Conservation (phyloP, 441 rosid genomes). For the Eutrema salsugineum region DNA sequence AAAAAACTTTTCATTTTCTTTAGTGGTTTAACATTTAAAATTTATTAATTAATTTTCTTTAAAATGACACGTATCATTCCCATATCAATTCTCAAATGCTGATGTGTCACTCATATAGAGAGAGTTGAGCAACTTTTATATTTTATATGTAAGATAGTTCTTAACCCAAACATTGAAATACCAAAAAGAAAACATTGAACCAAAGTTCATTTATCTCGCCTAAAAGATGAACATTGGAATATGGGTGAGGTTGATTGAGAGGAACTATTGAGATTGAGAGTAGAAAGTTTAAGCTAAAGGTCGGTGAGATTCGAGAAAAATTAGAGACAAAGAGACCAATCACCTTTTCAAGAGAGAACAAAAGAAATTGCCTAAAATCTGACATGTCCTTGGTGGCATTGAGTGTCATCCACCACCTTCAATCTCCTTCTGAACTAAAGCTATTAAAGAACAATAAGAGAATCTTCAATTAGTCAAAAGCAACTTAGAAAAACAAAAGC, state of each 20-base stretch:
- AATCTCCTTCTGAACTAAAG: conserved; percentile 11
- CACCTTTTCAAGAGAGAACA: conserved; percentile 25
- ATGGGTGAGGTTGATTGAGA: conserved; percentile 9
- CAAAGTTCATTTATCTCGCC: background rate
- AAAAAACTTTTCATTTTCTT: too few species aligned
- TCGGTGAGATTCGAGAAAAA: conserved; percentile 30
- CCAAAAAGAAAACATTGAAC: background rate
- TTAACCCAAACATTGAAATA: background rate
- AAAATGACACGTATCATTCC: too few species aligned
- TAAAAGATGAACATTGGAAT: conserved; percentile 2
- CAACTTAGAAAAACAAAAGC: conserved; percentile 18
- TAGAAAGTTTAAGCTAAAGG: conserved; percentile 3
- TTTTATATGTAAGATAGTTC: too few species aligned
- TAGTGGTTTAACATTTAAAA: too few species aligned
- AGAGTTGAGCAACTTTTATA: too few species aligned
- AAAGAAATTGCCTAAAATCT: conserved; percentile 20
- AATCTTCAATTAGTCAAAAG: conserved; percentile 33
- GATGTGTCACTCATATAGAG: too few species aligned
- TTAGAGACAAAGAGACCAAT: conserved; percentile 25
- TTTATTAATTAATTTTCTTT: too few species aligned
- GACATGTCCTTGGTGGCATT: conserved; percentile 20
- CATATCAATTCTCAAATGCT: too few species aligned
- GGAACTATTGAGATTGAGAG: background rate
- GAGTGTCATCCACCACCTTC: conserved; percentile 22
- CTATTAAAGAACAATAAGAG: conserved; percentile 16